A percentile compares a stretch with the other conserved stretches of the same genome.
Evolutionary conservation across 139 green algal species (phyloP).

Genomic region (Volvox africanus): DNA sequence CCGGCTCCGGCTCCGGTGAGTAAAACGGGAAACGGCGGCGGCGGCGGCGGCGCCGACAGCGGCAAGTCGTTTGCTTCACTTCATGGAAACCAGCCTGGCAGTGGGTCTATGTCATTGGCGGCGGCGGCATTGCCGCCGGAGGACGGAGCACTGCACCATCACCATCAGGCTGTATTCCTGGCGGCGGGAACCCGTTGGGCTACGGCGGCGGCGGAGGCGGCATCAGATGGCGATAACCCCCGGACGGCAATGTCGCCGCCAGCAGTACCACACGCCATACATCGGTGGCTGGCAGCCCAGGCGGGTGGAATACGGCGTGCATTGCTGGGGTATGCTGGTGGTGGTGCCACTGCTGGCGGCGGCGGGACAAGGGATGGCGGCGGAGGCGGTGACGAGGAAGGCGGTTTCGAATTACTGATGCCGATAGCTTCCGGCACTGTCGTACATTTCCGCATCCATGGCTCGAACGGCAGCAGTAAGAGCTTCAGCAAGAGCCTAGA

Average conservation of each 20-base stretch:
- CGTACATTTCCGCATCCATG: conserved; percentile 32
- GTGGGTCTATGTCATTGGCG: neutral
- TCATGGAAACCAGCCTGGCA: neutral
- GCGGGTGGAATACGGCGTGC: conserved; percentile 13
- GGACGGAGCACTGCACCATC: neutral
- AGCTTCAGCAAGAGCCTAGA: neutral
- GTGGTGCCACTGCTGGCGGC: neutral
- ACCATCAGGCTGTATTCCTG: neutral
- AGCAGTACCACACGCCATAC: neutral
- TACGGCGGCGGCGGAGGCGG: neutral
- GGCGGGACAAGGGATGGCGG: neutral
- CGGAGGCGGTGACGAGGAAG: neutral
- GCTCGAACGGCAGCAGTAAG: neutral
- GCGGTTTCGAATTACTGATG: neutral
- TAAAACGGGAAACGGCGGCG: neutral
- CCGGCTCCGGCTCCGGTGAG: neutral
- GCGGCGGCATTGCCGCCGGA: neutral
- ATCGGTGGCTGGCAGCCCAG: conserved; percentile 10
- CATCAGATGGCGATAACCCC: neutral
- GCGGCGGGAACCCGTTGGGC: neutral
- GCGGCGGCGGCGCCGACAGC: neutral
- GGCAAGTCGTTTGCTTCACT: neutral
- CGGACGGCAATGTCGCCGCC: neutral
- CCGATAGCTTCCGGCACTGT: conserved; percentile 26
- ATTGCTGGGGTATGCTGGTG: neutral